These are phyloP conservation scores for Penicillium egyptiacum DNA, from an alignment of 495 filamentous ascomycete genomes.

Conservation along the genomic window DNA sequence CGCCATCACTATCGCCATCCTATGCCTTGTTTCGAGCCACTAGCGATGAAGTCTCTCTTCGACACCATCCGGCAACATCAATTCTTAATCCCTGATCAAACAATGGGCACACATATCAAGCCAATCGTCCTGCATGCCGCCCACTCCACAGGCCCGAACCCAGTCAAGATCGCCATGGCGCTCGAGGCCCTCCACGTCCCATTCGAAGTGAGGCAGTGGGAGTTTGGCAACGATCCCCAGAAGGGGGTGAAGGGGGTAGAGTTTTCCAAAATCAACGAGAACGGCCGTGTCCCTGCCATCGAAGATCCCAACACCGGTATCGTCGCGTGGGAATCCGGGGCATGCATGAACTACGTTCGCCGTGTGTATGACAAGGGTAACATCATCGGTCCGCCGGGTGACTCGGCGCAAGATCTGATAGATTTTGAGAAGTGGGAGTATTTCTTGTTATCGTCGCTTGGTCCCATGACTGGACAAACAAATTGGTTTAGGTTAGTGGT, in stretches of 20 bases:
- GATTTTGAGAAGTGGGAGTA: conserved; percentile 52
- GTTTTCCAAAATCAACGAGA: conserved; percentile 83
- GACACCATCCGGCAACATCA: neutral
- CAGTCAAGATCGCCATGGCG: conserved; percentile 70
- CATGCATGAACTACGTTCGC: conserved; percentile 42
- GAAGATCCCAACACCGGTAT: conserved; percentile 46
- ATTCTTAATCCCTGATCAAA: neutral
- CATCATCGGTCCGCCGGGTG: conserved; percentile 26
- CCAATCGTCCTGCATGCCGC: conserved; percentile 41
- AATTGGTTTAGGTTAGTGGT: conserved; percentile 41
- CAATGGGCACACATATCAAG: conserved; percentile 27
- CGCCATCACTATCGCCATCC: neutral
- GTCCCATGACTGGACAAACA: conserved; percentile 44
- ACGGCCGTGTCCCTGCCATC: conserved; percentile 82
- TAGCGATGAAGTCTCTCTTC: neutral
- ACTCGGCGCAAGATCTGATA: conserved; percentile 39
- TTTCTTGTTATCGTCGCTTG: conserved; percentile 43
- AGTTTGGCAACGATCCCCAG: conserved; percentile 52
- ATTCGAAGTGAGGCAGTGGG: conserved; percentile 61
- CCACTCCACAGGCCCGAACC: conserved; percentile 44
- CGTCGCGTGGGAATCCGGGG: conserved; percentile 39
- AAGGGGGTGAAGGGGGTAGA: conserved; percentile 61
- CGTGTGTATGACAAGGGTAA: conserved; percentile 33
- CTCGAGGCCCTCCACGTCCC: conserved; percentile 74
- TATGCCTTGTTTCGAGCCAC: neutral